Evolutionary conservation across 2,329 filamentous ascomycete genomes (phyloP).

Genomic region (Aspergillus persii): DNA sequence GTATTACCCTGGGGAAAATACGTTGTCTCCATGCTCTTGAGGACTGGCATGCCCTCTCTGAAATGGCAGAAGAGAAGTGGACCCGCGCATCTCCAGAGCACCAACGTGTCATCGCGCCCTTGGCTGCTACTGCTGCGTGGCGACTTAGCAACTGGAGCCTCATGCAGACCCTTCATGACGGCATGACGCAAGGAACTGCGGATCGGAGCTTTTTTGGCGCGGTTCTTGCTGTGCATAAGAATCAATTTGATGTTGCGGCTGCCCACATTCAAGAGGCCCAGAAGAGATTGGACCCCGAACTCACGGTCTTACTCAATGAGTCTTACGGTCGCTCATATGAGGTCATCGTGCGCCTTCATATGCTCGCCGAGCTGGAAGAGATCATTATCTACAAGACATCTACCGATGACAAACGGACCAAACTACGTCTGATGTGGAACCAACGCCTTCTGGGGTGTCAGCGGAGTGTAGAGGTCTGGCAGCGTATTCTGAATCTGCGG

Average conservation of each 20-base stretch:
- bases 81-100: conserved; percentile 83
- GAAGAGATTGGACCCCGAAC: conserved; percentile 92
- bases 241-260: conserved; percentile 88
- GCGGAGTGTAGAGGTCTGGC: conserved; percentile 97
- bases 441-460: conserved; percentile 91
- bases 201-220: conserved; percentile 98
- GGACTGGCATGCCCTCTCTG: conserved; percentile 92
- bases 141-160: conserved; percentile 94
- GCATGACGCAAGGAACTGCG: conserved; percentile 90
- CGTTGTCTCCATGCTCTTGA: conserved; percentile 93
- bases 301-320: conserved; percentile 92
- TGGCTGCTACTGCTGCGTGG: conserved; percentile 95
- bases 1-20: conserved; percentile 99
- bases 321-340: conserved; percentile 97
- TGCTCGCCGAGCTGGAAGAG: conserved; percentile 97
- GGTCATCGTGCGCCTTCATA: conserved; percentile 97
- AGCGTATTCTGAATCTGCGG: conserved; percentile 92
- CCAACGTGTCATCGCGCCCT: conserved; percentile 83
- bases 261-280: conserved; percentile 85
- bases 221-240: conserved; percentile 89
- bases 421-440: conserved; percentile 93
- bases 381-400: conserved; percentile 93
- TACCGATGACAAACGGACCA: conserved; percentile 80
- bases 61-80: conserved; percentile 90
- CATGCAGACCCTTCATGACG: conserved; percentile 94